Evolutionary conservation across 495 filamentous ascomycete species (phyloP), one percentile per base, ranked within the genome.

Genomic region (Astrocystis sublimbata): DNA sequence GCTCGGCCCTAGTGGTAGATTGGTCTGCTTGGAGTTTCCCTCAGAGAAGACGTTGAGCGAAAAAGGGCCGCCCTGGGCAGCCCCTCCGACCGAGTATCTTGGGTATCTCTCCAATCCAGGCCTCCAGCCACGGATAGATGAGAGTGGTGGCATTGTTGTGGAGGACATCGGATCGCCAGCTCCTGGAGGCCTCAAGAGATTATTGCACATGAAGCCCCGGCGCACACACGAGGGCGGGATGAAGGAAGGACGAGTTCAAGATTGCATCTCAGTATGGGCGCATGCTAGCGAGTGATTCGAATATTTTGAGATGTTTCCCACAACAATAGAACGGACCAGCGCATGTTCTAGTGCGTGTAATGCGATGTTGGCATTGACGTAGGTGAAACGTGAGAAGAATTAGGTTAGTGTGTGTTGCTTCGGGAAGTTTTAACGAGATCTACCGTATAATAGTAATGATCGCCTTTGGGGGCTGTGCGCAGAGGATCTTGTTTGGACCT

Each of bases 21-120:
- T 96, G 47, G 81, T 94, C 42, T 94, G 92, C 68, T 75, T 94
- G 50, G 91, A 96, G 75, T 96, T 89, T 73, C 91, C 92, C 0
- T 83, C 88, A 15, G 81, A 82, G 63, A 93, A 93, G 73, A 73
- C 83, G 33, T 78, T 86, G 3, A 78, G 73, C 31, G 77, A 78
- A 17, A 77, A 80, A 4, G 91, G 91, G 0, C 92, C 92, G 15
- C 91, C 92, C 28, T 93, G 81, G 76, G 80, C 84, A 33, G 68
- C 88, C 4, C 78, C 84, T 4, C 79, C 85, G 2, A 75, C 81
- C 56, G 80, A 89, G 6, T 93, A 96, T 66, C 68, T 84, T 61
- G 85, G 81, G 56, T 85, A 90, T 67, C 78, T 93, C 47, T 78
- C 76, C 51, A 79, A 82, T 45, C 90, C 89, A 9, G 89, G 89